Base-by-base conservation (phyloP, 2,329 filamentous ascomycete genomes). In the Lachnum nothofagi region DNA sequence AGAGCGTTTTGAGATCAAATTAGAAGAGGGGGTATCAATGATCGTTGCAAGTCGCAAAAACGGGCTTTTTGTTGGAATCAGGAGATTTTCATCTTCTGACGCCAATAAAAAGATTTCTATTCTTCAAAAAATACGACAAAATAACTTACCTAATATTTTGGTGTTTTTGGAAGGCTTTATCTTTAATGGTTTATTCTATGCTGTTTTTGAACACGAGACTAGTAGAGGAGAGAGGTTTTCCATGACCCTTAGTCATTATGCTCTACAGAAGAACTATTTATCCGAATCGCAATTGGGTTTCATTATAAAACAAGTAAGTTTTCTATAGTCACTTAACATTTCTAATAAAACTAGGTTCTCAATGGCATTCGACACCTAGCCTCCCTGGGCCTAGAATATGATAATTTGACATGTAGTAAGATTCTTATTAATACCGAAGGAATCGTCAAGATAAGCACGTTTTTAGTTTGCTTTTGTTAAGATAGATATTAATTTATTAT, bases 161-260 rank as follows among this genome's bases (percentile, higher is more conserved):
- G 34, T 12, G 20, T 40, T 53, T 25, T 38, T 53, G 25, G 37
- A 48, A 39, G 43, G 38, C 23, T 55, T 52, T 24, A 49, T 35
- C 39, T 47, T 44, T 48, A 27, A 50, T 47, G 47, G 39, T 20
- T 52, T 44, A 42, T 34, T n/a, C 12, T 55, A 48, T 48, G 34
- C 33, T 27, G 29, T 53, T 22, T 53, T 55, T 37, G 50, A 55
- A 42, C 44, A 55, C 43, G 40, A 48, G 35, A 39, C 48, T 19
- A 44, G n/a, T 22, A 44, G 23, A 22, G 25, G 25, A 27, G 45
- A 52, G 34, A 52, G 35, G 41, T 44, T 48, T 22, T 22, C 25
- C 12, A 27, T 54, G 10, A 45, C 37, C 25, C 49, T 54, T 46
- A 38, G 20, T 41, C 45, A 49, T 20, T 46, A 48, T 33, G 45